Evolutionary conservation across 768 basidiomycete species (phyloP).

Genomic region (Suillus bovinus): DNA sequence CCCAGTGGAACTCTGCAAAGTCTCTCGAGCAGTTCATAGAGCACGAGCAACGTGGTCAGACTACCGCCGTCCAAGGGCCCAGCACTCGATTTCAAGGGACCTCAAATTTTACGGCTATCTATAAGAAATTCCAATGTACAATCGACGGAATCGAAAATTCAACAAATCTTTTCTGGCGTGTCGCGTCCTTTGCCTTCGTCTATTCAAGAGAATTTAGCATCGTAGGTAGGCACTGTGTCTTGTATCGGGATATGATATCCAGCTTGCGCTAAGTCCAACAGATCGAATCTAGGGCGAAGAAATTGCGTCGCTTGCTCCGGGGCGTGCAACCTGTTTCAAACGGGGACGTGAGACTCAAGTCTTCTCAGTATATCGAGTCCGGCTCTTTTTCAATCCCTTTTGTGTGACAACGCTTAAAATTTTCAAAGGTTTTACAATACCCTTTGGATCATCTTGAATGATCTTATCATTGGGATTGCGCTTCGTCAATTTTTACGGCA

Average conservation of each 20-base stretch:
- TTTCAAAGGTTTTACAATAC: conserved; percentile 80
- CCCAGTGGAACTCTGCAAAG: conserved; percentile 47
- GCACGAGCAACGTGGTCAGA: not conserved
- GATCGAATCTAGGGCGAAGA: conserved; percentile 53
- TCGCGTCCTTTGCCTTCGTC: conserved; percentile 7
- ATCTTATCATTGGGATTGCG: conserved; percentile 80
- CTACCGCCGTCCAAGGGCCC: conserved; percentile 8
- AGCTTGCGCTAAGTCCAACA: conserved; percentile 50
- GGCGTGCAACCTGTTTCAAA: conserved; percentile 36
- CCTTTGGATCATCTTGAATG: conserved; percentile 90
- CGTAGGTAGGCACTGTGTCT: conserved; percentile 18
- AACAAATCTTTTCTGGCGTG: not conserved
- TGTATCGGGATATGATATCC: not conserved
- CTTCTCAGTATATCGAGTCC: conserved; percentile 69
- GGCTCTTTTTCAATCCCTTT: not conserved
- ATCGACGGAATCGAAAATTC: conserved; percentile 12
- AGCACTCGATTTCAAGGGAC: not conserved
- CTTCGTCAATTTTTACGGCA: conserved; percentile 71
- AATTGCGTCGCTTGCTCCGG: conserved; percentile 42
- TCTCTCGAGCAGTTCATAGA: conserved; percentile 32
- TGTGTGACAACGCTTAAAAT: not conserved
- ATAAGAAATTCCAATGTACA: conserved; percentile 3
- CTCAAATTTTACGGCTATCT: not conserved
- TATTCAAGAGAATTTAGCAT: conserved; percentile 26
- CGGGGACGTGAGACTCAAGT: conserved; percentile 38